A percentile compares a stretch with the other conserved stretches of the same genome.
These are phyloP conservation scores for Aquilaria agallochum DNA, from an alignment of 441 rosid genomes.

Conservation along the genomic window DNA sequence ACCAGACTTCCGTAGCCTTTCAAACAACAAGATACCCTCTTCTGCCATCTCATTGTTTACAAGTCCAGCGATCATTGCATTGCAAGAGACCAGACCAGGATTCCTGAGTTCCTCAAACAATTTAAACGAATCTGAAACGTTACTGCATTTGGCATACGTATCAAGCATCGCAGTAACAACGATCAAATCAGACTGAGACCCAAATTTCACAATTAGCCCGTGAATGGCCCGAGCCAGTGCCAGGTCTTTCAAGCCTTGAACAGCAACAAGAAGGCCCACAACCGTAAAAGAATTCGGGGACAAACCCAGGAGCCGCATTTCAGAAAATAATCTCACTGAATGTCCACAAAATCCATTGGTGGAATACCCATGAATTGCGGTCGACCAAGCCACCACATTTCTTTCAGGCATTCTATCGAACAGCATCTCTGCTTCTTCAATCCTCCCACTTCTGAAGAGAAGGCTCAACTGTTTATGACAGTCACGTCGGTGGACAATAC, in stretches of 20 bases:
- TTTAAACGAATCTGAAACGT: constrained; percentile 18
- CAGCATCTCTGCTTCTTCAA: constrained; percentile 26
- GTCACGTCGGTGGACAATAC: not conserved
- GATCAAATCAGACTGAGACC: constrained; percentile 23
- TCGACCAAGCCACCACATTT: constrained; percentile 34
- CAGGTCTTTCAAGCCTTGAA: constrained; percentile 13
- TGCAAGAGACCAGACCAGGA: constrained; percentile 30
- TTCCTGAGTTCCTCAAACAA: constrained; percentile 26
- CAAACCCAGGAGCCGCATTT: constrained; percentile 27
- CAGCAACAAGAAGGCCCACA: constrained; percentile 35
- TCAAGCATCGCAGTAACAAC: constrained; percentile 34
- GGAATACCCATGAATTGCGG: constrained; percentile 35
- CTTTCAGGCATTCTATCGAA: constrained; percentile 29
- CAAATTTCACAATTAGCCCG: constrained; percentile 27
- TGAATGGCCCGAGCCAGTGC: constrained; percentile 26
- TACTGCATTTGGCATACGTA: constrained; percentile 35
- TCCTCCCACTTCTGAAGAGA: constrained; percentile 17
- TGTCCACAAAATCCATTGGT: constrained; percentile 23
- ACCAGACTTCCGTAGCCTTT: constrained; percentile 22
- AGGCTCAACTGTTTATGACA: constrained; percentile 19
- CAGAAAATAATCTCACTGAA: constrained; percentile 25
- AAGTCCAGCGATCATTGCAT: constrained; percentile 32
- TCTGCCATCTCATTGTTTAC: constrained; percentile 22
- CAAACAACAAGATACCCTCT: constrained; percentile 25
- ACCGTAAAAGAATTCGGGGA: constrained; percentile 37